Conservation (phyloP, 2,329 filamentous ascomycete genomes). For the Aspergillus cejpii region DNA sequence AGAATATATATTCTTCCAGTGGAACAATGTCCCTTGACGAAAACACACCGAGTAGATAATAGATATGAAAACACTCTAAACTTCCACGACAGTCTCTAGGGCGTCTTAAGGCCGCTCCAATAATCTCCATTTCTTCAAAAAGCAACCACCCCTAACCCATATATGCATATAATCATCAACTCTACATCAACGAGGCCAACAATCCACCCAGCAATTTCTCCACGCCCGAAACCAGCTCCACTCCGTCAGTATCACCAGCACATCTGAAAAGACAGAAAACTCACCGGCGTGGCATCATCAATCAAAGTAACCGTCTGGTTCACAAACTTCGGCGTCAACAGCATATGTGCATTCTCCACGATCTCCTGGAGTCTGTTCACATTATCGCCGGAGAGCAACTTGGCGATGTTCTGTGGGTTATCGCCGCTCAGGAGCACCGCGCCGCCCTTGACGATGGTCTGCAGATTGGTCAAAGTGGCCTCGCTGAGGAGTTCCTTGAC, state of each 20-base stretch:
- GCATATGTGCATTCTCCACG: slow-evolving; percentile 23
- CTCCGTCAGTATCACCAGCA: neutral
- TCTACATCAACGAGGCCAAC: slow-evolving; percentile 15
- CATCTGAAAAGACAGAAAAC: slow-evolving; percentile 1
- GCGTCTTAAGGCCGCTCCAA: too few species aligned
- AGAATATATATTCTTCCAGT: too few species aligned
- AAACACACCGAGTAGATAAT: slow-evolving; percentile 11
- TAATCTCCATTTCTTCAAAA: neutral
- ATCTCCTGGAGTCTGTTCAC: slow-evolving; percentile 22
- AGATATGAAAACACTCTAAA: too few species aligned
- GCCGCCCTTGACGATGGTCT: slow-evolving; percentile 22
- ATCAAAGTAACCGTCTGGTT: slow-evolving; percentile 29
- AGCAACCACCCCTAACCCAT: neutral
- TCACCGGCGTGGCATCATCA: slow-evolving; percentile 31
- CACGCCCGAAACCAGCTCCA: slow-evolving; percentile 26
- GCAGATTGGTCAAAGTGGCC: slow-evolving; percentile 23
- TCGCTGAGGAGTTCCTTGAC: slow-evolving; percentile 24
- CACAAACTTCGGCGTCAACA: slow-evolving; percentile 25
- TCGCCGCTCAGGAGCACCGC: slow-evolving; percentile 26
- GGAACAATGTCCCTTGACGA: slow-evolving; percentile 6
- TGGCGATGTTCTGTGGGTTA: slow-evolving; percentile 25
- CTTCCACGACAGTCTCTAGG: too few species aligned
- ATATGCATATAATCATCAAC: neutral
- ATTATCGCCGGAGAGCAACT: slow-evolving; percentile 20
- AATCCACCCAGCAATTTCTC: slow-evolving; percentile 26